phyloP scores from a whole-genome alignment of 1,284 basidiomycete species.

The Volvariella surrecta region DNA sequence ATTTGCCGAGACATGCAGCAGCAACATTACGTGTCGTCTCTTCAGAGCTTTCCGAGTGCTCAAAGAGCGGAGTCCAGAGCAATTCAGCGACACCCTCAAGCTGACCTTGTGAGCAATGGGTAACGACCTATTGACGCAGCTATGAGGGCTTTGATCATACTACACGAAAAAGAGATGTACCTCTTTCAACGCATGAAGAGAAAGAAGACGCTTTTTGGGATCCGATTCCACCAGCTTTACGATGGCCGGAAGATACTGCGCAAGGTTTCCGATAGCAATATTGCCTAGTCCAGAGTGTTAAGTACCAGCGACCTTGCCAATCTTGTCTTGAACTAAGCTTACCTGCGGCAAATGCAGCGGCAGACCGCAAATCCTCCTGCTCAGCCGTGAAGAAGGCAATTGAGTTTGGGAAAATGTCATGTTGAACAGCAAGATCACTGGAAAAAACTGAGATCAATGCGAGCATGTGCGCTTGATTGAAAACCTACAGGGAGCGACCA shows the following conservation, averaged over 20 bases:
- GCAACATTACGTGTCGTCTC: slow-evolving; percentile 92
- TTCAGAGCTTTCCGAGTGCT: slow-evolving; percentile 77
- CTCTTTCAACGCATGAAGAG: slow-evolving; percentile 92
- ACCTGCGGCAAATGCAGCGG: slow-evolving; percentile 91
- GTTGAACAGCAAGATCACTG: slow-evolving; percentile 78
- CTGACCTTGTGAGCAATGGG: slow-evolving; percentile 79
- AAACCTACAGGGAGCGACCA: slow-evolving; percentile 73
- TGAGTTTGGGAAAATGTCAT: slow-evolving; percentile 66
- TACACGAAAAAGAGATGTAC: slow-evolving; percentile 23
- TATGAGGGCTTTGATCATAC: not conserved
- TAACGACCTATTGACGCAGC: slow-evolving; percentile 61
- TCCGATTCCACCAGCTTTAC: slow-evolving; percentile 75
- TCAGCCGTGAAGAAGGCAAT: slow-evolving; percentile 70
- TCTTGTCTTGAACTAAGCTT: no score
- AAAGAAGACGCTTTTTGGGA: slow-evolving; percentile 72
- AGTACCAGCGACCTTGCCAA: slow-evolving; percentile 40
- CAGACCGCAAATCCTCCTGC: slow-evolving; percentile 78
- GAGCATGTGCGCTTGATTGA: slow-evolving; percentile 7
- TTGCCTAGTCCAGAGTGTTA: slow-evolving; percentile 51
- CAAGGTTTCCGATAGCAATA: slow-evolving; percentile 87
- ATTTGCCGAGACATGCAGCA: slow-evolving; percentile 92
- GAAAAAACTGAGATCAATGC: not conserved
- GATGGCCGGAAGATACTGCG: slow-evolving; percentile 79
- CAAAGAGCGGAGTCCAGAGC: slow-evolving; percentile 88
- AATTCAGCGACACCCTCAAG: slow-evolving; percentile 79